Evolutionary conservation across 345 rosid species (phyloP).

Genomic region (Geranium rotundifolium): DNA sequence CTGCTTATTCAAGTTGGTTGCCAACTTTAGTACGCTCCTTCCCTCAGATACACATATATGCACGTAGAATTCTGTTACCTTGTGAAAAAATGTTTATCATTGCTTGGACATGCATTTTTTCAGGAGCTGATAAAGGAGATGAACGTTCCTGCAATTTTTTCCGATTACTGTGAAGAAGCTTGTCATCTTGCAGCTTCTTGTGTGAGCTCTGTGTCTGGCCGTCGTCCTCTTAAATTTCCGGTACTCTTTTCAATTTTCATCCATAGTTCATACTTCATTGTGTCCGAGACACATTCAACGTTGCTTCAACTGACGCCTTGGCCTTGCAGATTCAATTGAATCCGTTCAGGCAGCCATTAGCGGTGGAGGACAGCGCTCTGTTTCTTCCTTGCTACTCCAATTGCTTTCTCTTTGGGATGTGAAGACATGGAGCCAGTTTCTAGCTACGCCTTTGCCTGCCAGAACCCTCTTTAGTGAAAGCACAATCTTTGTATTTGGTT

Average conservation of each 20-base stretch:
- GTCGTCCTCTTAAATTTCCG: slow-evolving; percentile 42
- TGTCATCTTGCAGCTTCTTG: slow-evolving; percentile 70
- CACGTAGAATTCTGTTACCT: not conserved
- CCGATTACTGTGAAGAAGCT: slow-evolving; percentile 98
- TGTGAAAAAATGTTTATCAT: not conserved
- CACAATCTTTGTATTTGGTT: not conserved
- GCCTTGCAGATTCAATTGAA: slow-evolving; percentile 59
- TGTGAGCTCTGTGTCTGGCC: slow-evolving; percentile 39
- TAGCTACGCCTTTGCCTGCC: too few relatives aligned
- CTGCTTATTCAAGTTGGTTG: slow-evolving; percentile 79
- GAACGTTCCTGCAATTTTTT: slow-evolving; percentile 60
- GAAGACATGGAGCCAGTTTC: not conserved
- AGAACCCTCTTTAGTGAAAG: too few relatives aligned
- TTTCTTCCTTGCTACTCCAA: slow-evolving; percentile 85
- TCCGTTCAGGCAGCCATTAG: slow-evolving; percentile 95
- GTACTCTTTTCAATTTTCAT: slow-evolving; percentile 18
- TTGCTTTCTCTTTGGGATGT: slow-evolving; percentile 73
- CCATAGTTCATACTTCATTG: not conserved
- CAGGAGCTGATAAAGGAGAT: slow-evolving; percentile 69
- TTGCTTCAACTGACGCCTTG: not conserved
- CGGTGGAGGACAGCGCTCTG: slow-evolving; percentile 55
- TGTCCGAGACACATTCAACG: not conserved
- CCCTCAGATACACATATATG: not conserved
- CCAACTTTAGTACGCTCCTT: slow-evolving; percentile 54
- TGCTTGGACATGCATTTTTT: slow-evolving; percentile 5